Evolutionary conservation across 768 basidiomycete genomes (phyloP).

Genomic region (Aureoboletus auriporus): DNA sequence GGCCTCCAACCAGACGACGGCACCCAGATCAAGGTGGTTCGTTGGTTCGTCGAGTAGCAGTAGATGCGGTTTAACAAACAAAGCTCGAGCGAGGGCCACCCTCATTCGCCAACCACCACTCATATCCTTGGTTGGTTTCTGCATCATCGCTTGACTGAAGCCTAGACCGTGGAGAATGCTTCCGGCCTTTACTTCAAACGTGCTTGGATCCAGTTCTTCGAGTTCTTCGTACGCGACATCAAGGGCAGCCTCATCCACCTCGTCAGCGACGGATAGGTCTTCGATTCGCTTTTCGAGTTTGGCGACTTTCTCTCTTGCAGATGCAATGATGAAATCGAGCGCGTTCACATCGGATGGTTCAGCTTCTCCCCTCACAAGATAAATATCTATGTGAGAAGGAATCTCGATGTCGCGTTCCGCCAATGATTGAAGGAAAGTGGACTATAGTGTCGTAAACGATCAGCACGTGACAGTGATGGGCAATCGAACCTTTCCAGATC

Average conservation of each 20-base stretch:
- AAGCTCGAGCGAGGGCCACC: conserved; percentile 91
- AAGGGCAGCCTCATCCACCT: conserved; percentile 83
- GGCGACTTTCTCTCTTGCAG: conserved; percentile 90
- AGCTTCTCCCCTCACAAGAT: conserved; percentile 93
- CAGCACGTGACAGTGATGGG: conserved; percentile 7
- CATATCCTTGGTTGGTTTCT: conserved; percentile 97
- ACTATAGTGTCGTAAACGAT: conserved; percentile 42
- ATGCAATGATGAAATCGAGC: conserved; percentile 93
- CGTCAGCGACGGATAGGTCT: conserved; percentile 85
- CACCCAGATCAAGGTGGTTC: conserved; percentile 93
- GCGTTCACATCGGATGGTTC: conserved; percentile 95
- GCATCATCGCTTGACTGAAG: conserved; percentile 89
- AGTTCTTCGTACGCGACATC: conserved; percentile 92
- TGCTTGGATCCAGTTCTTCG: conserved; percentile 93
- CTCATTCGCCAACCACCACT: conserved; percentile 99
- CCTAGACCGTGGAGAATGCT: conserved; percentile 98
- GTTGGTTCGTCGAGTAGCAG: conserved; percentile 91
- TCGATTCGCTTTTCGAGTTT: conserved; percentile 92
- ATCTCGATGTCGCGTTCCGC: conserved; percentile 95
- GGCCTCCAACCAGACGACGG: conserved; percentile 98
- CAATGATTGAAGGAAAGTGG: conserved; percentile 93
- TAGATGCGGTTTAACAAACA: conserved; percentile 96
- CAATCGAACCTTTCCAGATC: conserved; percentile 87
- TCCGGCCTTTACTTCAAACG: conserved; percentile 94
- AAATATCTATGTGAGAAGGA: conserved; percentile 94